Evolutionary conservation across 495 filamentous ascomycete species (phyloP).

Genomic region (Thozetella sp.): DNA sequence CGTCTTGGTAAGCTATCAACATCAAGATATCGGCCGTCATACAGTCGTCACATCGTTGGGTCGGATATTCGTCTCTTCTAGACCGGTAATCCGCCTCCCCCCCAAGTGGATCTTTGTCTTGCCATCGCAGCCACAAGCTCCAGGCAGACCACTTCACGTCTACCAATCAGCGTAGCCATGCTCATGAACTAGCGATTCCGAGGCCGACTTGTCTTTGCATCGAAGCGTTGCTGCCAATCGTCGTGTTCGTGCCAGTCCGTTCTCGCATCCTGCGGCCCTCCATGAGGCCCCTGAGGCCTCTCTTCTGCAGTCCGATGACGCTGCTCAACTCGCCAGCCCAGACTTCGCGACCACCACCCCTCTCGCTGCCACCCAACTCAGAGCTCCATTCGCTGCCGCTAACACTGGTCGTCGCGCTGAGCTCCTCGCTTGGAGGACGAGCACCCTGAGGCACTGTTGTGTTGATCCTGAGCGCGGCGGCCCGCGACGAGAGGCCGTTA

Average conservation of each 20-base stretch:
- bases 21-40: too few species aligned
- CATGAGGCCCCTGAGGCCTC: constrained; percentile 90
- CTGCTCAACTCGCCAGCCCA: constrained; percentile 87
- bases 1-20: too few species aligned
- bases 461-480: constrained; percentile 36
- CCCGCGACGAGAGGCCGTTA: constrained; percentile 14
- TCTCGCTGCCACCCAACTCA: constrained; percentile 39
- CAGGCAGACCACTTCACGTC: neutral
- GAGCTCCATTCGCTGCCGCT: constrained; percentile 51
- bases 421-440: constrained; percentile 42
- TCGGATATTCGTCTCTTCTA: too few species aligned
- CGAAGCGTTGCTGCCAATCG: constrained; percentile 1
- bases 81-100: too few species aligned
- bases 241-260: constrained; percentile 38
- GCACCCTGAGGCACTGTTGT: constrained; percentile 31
- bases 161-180: neutral
- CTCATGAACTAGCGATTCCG: constrained; percentile 11
- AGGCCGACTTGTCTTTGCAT: constrained; percentile 9
- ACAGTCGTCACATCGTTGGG: too few species aligned
- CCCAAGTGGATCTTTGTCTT: too few species aligned
- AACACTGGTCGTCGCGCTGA: constrained; percentile 48
- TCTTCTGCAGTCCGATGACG: constrained; percentile 95
- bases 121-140: too few species aligned
- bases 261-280: constrained; percentile 89
- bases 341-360: constrained; percentile 50